Conservation (phyloP, 106 monocot species). For the Apostasia shenzhenica region DNA sequence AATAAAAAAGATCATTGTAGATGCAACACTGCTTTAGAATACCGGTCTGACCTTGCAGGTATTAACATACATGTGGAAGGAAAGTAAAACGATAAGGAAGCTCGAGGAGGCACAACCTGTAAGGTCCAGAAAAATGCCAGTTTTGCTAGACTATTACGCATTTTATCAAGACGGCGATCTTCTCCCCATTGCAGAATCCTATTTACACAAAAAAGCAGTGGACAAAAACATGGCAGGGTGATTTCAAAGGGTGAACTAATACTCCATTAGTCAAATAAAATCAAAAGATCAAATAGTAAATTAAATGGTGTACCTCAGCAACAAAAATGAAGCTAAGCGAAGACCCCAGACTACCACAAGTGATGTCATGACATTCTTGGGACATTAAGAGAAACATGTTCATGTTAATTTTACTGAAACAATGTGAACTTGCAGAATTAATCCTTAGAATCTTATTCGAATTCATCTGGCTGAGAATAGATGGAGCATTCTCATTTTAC, state of each 20-base stretch:
- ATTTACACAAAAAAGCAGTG: not conserved
- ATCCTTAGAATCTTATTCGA: no score
- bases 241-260: not conserved
- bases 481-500: no score
- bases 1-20: not conserved
- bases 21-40: not conserved
- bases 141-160: conserved; percentile 67
- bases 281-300: not conserved
- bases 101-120: conserved; percentile 44
- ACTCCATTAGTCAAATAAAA: not conserved
- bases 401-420: no score
- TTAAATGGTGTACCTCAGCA: conserved; percentile 62
- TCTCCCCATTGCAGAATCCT: conserved; percentile 98
- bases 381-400: no score
- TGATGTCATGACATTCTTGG: conserved; percentile 67
- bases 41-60: no score
- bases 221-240: not conserved
- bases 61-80: not conserved
- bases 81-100: not conserved
- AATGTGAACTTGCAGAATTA: no score
- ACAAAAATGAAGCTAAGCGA: conserved; percentile 66
- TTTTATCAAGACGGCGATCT: conserved; percentile 84
- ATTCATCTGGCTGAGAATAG: no score
- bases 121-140: conserved; percentile 83
- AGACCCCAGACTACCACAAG: conserved; percentile 85